Evolutionary conservation across 2,329 filamentous ascomycete genomes (phyloP).

Genomic region (Meredithiella fracta): DNA sequence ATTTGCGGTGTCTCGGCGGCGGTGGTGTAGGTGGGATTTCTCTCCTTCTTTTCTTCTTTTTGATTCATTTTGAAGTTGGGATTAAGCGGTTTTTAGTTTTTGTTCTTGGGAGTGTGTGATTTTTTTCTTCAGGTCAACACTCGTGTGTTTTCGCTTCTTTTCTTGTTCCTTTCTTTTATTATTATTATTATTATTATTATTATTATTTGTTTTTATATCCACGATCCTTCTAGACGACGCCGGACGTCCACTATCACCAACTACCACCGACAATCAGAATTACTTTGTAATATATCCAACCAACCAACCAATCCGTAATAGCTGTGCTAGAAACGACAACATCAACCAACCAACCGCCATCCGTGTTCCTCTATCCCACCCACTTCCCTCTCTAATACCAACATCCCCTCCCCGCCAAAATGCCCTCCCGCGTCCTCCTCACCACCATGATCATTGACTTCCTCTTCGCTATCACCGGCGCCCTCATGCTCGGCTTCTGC

Average conservation of each 20-base stretch:
- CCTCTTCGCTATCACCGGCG: slow-evolving; percentile 37
- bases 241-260: slow-evolving; percentile 2
- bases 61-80: neutral
- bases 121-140: no score
- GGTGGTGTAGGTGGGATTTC: neutral
- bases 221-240: slow-evolving; percentile 6
- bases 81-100: neutral
- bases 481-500: slow-evolving; percentile 38
- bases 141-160: slow-evolving; percentile 2
- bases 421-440: slow-evolving; percentile 39
- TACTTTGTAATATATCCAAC: neutral
- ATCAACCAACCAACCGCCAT: neutral
- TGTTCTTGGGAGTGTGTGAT: neutral
- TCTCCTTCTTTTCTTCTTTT: neutral
- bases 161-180: neutral
- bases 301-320: neutral
- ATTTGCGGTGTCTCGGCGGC: neutral
- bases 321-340: slow-evolving; percentile 4
- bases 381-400: neutral
- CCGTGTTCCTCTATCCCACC: neutral
- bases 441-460: slow-evolving; percentile 32
- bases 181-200: neutral
- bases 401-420: slow-evolving; percentile 18
- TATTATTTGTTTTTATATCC: slow-evolving; percentile 3
- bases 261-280: no score